A percentile compares a stretch with the other conserved stretches of the same genome.
Conservation (phyloP, 2,329 filamentous ascomycete species). For the Lasiodiplodia theobromae region DNA sequence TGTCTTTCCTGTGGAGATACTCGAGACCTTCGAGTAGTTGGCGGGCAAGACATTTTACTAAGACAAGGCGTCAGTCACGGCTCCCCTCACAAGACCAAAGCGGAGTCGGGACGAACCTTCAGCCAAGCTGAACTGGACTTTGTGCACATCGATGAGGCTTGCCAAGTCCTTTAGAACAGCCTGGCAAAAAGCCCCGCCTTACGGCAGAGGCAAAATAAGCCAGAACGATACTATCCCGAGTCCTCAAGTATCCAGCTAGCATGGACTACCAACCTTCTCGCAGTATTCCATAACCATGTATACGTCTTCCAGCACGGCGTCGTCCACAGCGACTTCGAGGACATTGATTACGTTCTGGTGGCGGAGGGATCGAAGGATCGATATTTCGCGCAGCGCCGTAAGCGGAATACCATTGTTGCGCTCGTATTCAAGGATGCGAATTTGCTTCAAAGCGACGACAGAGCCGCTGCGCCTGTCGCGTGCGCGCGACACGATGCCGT, state of each 20-base stretch:
- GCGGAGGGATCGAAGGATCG: constrained; percentile 44
- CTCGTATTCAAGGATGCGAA: constrained; percentile 44
- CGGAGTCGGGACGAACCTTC: constrained; percentile 35
- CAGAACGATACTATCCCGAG: constrained; percentile 38
- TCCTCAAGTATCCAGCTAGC: constrained; percentile 28
- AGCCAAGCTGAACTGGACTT: constrained; percentile 44
- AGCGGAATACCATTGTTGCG: constrained; percentile 38
- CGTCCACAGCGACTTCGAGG: constrained; percentile 45
- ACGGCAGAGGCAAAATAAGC: constrained; percentile 41
- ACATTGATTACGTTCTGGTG: constrained; percentile 46
- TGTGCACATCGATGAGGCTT: constrained; percentile 45
- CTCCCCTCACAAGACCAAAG: neutral
- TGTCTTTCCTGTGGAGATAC: constrained; percentile 45
- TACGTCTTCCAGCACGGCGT: constrained; percentile 40
- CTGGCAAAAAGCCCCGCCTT: constrained; percentile 36
- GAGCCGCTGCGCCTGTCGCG: constrained; percentile 38
- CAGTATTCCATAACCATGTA: constrained; percentile 50
- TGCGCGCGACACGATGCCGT: constrained; percentile 43
- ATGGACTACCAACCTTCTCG: constrained; percentile 40
- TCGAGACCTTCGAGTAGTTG: constrained; percentile 49
- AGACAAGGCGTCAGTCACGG: constrained; percentile 1
- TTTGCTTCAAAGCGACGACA: constrained; percentile 47
- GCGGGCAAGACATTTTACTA: constrained; percentile 45
- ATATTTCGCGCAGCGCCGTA: constrained; percentile 45
- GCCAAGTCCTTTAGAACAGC: constrained; percentile 40